Conservation (phyloP, 805 yeast species). For the Candida germanica region DNA sequence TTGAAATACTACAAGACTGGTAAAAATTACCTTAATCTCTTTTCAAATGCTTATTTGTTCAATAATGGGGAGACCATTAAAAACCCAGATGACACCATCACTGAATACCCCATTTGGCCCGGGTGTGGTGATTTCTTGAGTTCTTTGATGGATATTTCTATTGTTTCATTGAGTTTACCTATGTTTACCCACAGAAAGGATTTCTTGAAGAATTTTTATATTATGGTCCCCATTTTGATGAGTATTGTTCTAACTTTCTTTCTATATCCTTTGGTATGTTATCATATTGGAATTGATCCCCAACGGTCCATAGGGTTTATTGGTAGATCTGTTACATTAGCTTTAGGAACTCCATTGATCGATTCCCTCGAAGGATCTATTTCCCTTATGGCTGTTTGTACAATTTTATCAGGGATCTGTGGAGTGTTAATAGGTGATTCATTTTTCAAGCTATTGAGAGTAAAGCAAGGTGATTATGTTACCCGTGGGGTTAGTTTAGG, state of each 20-base stretch:
- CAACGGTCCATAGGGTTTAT: conserved; percentile 68
- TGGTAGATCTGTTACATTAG: conserved; percentile 76
- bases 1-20: conserved; percentile 66
- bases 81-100: conserved; percentile 16
- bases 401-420: conserved; percentile 70
- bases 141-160: conserved; percentile 72
- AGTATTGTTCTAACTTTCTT: conserved; percentile 59
- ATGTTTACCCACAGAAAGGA: conserved; percentile 73
- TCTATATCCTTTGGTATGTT: conserved; percentile 67
- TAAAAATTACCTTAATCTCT: conserved; percentile 57
- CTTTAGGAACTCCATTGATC: conserved; percentile 74
- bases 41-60: conserved; percentile 36
- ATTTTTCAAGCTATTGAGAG: conserved; percentile 47
- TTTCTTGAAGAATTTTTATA: conserved; percentile 53
- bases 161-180: conserved; percentile 72
- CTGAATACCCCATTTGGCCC: conserved; percentile 50
- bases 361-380: conserved; percentile 64
- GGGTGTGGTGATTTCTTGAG: conserved; percentile 79
- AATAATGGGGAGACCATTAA: conserved; percentile 23
- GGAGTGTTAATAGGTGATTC: conserved; percentile 67
- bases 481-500: conserved; percentile 77
- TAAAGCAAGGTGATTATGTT: conserved; percentile 63
- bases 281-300: conserved; percentile 60
- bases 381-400: conserved; percentile 73
- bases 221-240: conserved; percentile 57